These are phyloP conservation scores for Cerioporus squamosus DNA, from an alignment of 1,284 basidiomycete species.

Conservation along the genomic window DNA sequence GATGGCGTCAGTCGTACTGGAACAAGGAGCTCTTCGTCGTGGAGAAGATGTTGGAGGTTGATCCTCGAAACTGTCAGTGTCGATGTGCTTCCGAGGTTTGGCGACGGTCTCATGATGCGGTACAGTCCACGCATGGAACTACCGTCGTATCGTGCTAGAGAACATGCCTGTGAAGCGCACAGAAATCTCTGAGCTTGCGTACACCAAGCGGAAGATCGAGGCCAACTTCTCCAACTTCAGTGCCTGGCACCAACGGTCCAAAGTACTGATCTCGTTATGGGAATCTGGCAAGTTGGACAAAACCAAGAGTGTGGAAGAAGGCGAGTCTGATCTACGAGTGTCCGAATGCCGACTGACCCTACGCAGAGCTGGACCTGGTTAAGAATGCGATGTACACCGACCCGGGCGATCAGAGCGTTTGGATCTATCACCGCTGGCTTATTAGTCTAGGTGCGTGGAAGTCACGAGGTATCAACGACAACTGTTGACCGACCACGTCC, in stretches of 20 bases:
- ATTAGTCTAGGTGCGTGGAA: slow-evolving; percentile 69
- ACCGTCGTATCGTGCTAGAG: slow-evolving; percentile 82
- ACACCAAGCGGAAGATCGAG: slow-evolving; percentile 91
- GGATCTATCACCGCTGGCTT: slow-evolving; percentile 98
- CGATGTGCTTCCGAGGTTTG: not conserved
- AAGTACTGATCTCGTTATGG: slow-evolving; percentile 79
- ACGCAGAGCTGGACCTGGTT: slow-evolving; percentile 89
- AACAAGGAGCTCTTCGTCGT: slow-evolving; percentile 82
- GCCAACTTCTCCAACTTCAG: slow-evolving; percentile 97
- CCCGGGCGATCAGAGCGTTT: slow-evolving; percentile 94
- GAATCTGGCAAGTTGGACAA: slow-evolving; percentile 54
- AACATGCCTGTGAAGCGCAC: slow-evolving; percentile 65
- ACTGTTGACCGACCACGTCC: not conserved
- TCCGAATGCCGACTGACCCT: not conserved
- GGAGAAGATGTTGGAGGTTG: slow-evolving; percentile 88
- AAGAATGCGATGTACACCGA: slow-evolving; percentile 97
- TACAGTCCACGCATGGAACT: slow-evolving; percentile 93
- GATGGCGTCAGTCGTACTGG: slow-evolving; percentile 83
- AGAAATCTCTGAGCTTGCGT: slow-evolving; percentile 69
- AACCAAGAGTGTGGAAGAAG: slow-evolving; percentile 63
- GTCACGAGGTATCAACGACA: not conserved
- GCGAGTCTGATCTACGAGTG: slow-evolving; percentile 41
- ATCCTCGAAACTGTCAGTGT: slow-evolving; percentile 86
- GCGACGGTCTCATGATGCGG: not conserved
- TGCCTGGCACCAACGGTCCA: slow-evolving; percentile 97